Evolutionary conservation across 1,284 basidiomycete species (phyloP).

Genomic region (Leccinum angustisporum): DNA sequence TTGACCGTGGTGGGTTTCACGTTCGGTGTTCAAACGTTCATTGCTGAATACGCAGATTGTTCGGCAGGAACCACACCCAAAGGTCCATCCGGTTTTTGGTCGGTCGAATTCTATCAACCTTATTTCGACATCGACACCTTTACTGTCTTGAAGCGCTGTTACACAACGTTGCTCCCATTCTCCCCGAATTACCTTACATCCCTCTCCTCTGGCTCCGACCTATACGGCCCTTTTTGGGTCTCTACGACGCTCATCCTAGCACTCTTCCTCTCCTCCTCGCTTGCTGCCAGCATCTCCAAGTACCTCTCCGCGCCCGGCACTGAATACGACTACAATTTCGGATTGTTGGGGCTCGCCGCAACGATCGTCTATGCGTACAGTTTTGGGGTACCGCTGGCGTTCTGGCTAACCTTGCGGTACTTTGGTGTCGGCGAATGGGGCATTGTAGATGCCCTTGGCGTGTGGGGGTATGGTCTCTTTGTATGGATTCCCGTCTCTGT

Average conservation of each 20-base stretch:
- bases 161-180: constrained; percentile 68
- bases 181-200: constrained; percentile 56
- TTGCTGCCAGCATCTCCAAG: constrained; percentile 78
- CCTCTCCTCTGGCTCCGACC: constrained; percentile 65
- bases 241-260: constrained; percentile 89
- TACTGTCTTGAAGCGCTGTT: constrained; percentile 69
- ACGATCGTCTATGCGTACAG: constrained; percentile 86
- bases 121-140: constrained; percentile 83
- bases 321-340: constrained; percentile 79
- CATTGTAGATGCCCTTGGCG: constrained; percentile 71
- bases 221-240: constrained; percentile 95
- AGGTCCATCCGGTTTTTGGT: constrained; percentile 63
- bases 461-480: constrained; percentile 77
- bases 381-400: constrained; percentile 70
- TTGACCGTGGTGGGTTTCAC: constrained; percentile 47
- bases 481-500: constrained; percentile 81
- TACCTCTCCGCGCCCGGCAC: constrained; percentile 67
- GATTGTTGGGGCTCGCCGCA: constrained; percentile 78
- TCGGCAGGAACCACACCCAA: constrained; percentile 36
- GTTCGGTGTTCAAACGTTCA: neutral
- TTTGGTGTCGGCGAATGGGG: constrained; percentile 85
- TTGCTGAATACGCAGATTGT: neutral
- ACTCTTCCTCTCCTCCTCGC: constrained; percentile 88
- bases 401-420: constrained; percentile 83
- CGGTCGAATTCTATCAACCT: constrained; percentile 74